These are phyloP conservation scores for Suhomyces maxii DNA, from an alignment of 1,139 yeast species.

Conservation along the genomic window DNA sequence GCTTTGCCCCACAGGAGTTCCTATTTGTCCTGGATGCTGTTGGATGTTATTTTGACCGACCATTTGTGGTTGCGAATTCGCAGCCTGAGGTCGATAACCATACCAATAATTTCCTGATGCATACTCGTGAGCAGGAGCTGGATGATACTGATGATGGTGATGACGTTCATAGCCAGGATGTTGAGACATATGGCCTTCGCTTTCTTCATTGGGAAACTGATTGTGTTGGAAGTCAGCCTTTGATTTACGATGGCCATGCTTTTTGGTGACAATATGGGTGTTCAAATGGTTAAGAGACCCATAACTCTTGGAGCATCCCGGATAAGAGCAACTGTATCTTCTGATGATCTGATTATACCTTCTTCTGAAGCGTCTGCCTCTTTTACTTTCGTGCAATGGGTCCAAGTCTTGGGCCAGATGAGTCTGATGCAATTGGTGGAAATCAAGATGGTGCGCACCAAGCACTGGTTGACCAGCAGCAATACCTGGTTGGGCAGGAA, in stretches of 20 bases:
- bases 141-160: constrained; percentile 4
- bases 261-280: constrained; percentile 71
- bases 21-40: constrained; percentile 6
- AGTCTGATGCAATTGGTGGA: constrained; percentile 9
- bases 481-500: constrained; percentile 6
- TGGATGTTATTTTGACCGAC: constrained; percentile 4
- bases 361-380: constrained; percentile 55
- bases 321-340: constrained; percentile 59
- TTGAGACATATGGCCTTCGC: constrained; percentile 1
- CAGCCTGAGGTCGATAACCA: constrained; percentile 20
- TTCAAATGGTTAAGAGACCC: constrained; percentile 78
- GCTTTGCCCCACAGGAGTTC: background rate
- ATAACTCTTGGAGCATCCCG: constrained; percentile 67
- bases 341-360: constrained; percentile 71
- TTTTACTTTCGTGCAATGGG: constrained; percentile 16
- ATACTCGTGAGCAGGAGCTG: constrained; percentile 16
- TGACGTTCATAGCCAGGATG: constrained; percentile 6
- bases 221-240: constrained; percentile 62
- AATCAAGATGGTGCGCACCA: constrained; percentile 8
- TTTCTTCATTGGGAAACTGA: constrained; percentile 8
- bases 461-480: constrained; percentile 9
- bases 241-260: constrained; percentile 67
- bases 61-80: constrained; percentile 3
- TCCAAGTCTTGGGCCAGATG: constrained; percentile 14
- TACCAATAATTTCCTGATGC: constrained; percentile 31